Base-by-base conservation (phyloP, 2,329 filamentous ascomycete species). In the Dactylellina cionopaga region DNA sequence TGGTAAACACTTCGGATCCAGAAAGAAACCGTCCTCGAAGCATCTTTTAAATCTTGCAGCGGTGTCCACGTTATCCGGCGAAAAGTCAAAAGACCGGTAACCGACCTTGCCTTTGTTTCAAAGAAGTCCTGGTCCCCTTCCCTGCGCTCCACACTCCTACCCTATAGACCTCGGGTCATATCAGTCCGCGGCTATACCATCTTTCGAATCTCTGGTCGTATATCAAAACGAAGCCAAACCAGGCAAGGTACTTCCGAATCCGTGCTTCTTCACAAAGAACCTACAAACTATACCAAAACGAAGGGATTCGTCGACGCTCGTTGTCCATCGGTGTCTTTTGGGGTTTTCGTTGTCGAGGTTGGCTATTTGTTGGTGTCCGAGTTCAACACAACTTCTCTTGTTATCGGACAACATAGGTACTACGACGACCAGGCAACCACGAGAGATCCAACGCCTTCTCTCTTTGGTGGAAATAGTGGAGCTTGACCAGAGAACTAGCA, bases 121-220 rank as follows among this genome's bases (percentile, higher is more conserved):
- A 63, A 62, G 22, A 56, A 31, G 58, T 49, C 58, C 46, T 66
- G 46, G 54, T 56, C 58, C 39, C 58, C 35, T 71, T 71, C 51
- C 66, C 33, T 60, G 52, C 55, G 66, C 66, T 71, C 66, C 66
- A 71, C 65, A 56, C 33, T 70, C 49, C 41, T 27, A 58, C 65
- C 49, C 33, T 62, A 37, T 35, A 71, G 35, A 70, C 56, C 58
- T 71, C 66, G 66, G 58, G 44, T 63, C 51, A 24, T 64, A 58
- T 71, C 66, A 71, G 66, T 64, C 66, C 56, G 66, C 58, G 58
- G 51, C 58, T 71, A 64, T 64, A 58, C 64, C 46, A 60, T 37
- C 46, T 54, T 44, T 49, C 35, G 63, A 51, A 68, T 54, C 44
- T 59, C 63, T 37, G 6, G 33, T 60, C 51, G 41, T 66, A 66